These are phyloP conservation scores for Oenanthe javanica DNA, from an alignment of 140 eudicot species.

Conservation along the genomic window DNA sequence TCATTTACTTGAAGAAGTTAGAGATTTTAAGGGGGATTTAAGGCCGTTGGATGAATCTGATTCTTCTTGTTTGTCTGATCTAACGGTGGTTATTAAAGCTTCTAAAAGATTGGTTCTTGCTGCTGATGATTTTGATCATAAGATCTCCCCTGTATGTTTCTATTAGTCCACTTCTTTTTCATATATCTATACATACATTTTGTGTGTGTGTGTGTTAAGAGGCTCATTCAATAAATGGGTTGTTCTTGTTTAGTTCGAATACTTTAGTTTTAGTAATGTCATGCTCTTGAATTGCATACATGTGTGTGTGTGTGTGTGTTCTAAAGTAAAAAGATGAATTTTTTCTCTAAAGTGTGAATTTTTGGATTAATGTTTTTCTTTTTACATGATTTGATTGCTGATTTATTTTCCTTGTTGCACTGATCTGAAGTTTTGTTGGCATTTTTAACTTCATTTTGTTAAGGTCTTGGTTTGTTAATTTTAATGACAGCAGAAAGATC, in stretches of 20 bases:
- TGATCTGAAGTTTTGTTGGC: not conserved
- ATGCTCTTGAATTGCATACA: not conserved
- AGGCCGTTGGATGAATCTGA: constrained; percentile 28
- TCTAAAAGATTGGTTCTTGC: constrained; percentile 43
- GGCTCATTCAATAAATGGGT: not conserved
- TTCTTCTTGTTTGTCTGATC: constrained; percentile 40
- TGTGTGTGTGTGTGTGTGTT: not conserved
- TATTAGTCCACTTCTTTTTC: not conserved
- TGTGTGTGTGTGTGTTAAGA: not conserved
- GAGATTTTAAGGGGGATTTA: constrained; percentile 37
- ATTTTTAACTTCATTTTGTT: not conserved
- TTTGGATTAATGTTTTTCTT: not conserved
- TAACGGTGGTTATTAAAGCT: constrained; percentile 43
- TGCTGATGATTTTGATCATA: constrained; percentile 55
- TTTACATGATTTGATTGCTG: not conserved
- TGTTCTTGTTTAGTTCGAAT: not conserved
- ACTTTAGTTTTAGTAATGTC: not conserved
- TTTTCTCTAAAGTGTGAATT: not conserved
- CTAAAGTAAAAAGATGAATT: too few relatives aligned
- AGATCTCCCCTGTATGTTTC: constrained; percentile 42
- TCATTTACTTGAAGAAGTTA: constrained; percentile 72
- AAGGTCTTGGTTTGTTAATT: not conserved
- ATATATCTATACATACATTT: not conserved
- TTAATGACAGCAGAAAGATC: not conserved
- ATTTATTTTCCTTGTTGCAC: not conserved